phyloP scores from a whole-genome alignment of 306 rosid species.

The Vigna unguiculata region DNA sequence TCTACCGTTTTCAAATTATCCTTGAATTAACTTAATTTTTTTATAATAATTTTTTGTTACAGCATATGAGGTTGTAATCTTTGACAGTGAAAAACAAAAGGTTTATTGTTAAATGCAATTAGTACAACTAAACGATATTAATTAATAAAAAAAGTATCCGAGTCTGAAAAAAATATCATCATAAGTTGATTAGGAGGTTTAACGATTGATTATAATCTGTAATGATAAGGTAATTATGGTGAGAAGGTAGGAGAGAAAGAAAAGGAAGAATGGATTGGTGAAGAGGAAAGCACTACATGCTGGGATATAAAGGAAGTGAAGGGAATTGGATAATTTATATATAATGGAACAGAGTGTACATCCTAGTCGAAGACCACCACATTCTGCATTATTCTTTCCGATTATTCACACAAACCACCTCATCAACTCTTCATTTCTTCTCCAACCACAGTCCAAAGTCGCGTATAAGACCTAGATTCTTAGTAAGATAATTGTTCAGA shows the following conservation, averaged over 20 bases:
- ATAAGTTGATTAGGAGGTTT: not conserved
- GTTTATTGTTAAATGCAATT: too few relatives aligned
- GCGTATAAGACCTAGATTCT: too few relatives aligned
- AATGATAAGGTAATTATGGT: not conserved
- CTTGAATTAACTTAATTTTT: too few relatives aligned
- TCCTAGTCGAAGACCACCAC: constrained; percentile 69
- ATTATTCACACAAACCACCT: not conserved
- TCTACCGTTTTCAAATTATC: too few relatives aligned
- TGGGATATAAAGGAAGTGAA: constrained; percentile 42
- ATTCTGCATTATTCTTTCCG: constrained; percentile 44
- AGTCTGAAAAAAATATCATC: too few relatives aligned
- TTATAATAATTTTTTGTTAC: too few relatives aligned
- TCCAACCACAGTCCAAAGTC: constrained; percentile 39
- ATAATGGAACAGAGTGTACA: constrained; percentile 67
- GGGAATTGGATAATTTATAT: constrained; percentile 53
- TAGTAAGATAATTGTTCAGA: too few relatives aligned
- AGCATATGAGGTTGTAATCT: too few relatives aligned
- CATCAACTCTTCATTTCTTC: constrained; percentile 33
- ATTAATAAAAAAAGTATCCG: too few relatives aligned
- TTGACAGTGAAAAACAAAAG: too few relatives aligned
- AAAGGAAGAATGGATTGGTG: constrained; percentile 68
- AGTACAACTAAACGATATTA: too few relatives aligned
- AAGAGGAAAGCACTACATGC: constrained; percentile 70
- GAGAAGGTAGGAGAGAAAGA: constrained; percentile 21
- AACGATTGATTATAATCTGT: not conserved